phyloP scores from a whole-genome alignment of 495 filamentous ascomycete genomes.

The Neurospora tetrasperma region DNA sequence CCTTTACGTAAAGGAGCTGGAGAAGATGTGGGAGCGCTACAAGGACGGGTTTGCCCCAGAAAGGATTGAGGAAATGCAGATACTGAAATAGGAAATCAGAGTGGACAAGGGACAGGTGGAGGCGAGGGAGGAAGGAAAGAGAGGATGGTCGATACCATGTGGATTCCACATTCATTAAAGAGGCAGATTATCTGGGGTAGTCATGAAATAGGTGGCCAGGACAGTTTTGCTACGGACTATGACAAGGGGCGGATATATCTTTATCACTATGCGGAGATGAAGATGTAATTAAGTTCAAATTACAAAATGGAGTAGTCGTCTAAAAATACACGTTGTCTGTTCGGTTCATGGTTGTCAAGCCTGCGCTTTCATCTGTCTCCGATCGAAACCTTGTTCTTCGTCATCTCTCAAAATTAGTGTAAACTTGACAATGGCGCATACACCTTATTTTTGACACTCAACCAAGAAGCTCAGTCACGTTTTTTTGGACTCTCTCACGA shows the following conservation, averaged over 20 bases:
- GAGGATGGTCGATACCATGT: neutral
- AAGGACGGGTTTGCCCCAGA: constrained; percentile 76
- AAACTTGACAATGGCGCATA: neutral
- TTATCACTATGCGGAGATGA: neutral
- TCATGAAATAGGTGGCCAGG: neutral
- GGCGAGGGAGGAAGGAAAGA: neutral
- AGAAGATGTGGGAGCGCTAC: constrained; percentile 75
- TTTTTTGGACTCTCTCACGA: neutral
- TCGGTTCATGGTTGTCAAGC: neutral
- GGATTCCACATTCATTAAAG: neutral
- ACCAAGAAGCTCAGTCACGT: neutral
- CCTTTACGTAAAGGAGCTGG: constrained; percentile 67
- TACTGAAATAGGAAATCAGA: constrained; percentile 49
- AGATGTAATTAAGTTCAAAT: neutral
- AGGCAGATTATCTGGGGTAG: neutral
- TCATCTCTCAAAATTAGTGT: neutral
- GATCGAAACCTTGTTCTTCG: neutral
- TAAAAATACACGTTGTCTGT: neutral
- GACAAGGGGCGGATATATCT: neutral
- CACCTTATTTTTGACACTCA: neutral
- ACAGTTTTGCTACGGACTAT: neutral
- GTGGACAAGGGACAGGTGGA: neutral
- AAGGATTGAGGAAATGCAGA: constrained; percentile 61
- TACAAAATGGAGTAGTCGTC: neutral
- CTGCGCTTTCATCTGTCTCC: neutral